These are phyloP conservation scores for Gossypium stocksii DNA, from an alignment of 345 rosid genomes.

Conservation along the genomic window DNA sequence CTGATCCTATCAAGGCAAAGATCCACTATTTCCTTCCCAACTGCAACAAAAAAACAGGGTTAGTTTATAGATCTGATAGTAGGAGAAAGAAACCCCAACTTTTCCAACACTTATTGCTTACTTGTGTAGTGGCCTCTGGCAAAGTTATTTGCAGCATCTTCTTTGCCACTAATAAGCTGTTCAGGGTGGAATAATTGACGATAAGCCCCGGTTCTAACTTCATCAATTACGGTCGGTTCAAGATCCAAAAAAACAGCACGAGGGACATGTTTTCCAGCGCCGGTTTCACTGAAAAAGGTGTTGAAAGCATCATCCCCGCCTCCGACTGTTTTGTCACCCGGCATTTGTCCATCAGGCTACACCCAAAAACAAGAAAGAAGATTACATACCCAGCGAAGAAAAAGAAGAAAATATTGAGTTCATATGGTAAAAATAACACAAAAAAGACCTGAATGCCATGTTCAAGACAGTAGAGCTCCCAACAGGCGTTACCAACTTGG, in stretches of 20 bases:
- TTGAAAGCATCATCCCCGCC: slow-evolving; percentile 3
- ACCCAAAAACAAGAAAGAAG: neutral
- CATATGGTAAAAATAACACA: neutral
- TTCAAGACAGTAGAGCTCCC: neutral
- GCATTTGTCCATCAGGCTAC: neutral
- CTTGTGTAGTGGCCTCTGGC: neutral
- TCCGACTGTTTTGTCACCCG: neutral
- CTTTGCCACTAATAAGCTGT: neutral
- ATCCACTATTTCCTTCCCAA: slow-evolving; percentile 4
- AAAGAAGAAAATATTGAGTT: neutral
- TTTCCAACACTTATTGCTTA: neutral
- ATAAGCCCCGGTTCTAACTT: neutral
- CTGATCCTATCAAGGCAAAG: neutral
- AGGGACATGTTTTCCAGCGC: neutral
- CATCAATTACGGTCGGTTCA: neutral
- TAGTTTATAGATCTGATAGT: too few relatives aligned
- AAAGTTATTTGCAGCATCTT: neutral
- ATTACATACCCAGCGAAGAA: neutral
- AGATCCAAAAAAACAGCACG: too few relatives aligned
- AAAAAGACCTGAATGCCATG: neutral
- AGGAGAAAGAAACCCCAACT: too few relatives aligned
- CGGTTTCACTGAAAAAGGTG: slow-evolving; percentile 5
- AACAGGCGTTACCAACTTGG: slow-evolving; percentile 2
- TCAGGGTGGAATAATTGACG: neutral
- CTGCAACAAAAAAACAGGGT: neutral